These are phyloP conservation scores for Xerocomus amazonicus DNA, from an alignment of 1,284 basidiomycete genomes.

Conservation along the genomic window DNA sequence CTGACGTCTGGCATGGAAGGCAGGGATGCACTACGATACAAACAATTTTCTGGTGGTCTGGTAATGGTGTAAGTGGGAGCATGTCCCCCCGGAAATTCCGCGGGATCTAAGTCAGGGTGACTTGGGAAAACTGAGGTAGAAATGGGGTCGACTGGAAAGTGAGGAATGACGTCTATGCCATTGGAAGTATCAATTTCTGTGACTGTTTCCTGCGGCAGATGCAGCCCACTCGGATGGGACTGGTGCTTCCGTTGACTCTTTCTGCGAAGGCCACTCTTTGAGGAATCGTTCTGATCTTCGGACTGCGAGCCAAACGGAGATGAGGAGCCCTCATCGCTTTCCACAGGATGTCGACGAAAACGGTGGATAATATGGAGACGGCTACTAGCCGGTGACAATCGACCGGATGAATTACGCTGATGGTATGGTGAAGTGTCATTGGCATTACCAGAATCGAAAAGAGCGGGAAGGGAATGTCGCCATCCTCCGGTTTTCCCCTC, in stretches of 20 bases:
- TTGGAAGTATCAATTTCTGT: constrained; percentile 9
- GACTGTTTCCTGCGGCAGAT: constrained; percentile 12
- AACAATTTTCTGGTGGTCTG: constrained; percentile 17
- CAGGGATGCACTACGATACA: constrained; percentile 28
- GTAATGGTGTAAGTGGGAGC: background rate
- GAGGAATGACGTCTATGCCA: background rate
- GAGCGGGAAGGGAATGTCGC: constrained; percentile 30
- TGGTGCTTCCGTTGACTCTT: constrained; percentile 9
- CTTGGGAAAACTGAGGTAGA: background rate
- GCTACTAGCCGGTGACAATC: constrained; percentile 43
- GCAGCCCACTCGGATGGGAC: constrained; percentile 8
- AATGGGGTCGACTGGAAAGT: constrained; percentile 5
- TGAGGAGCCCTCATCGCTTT: constrained; percentile 47
- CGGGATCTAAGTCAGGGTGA: constrained; percentile 8
- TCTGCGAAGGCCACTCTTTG: constrained; percentile 17
- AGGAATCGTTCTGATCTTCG: constrained; percentile 39
- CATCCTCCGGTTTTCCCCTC: constrained; percentile 43
- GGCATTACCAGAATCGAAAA: constrained; percentile 34
- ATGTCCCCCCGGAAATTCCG: background rate
- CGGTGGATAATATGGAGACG: constrained; percentile 39
- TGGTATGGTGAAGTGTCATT: constrained; percentile 34
- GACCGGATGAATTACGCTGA: constrained; percentile 25
- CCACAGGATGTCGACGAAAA: constrained; percentile 33
- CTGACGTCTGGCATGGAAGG: constrained; percentile 1
- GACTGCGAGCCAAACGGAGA: constrained; percentile 48